Conservation (phyloP, 1,139 yeast species). For the Geotrichum fermentans region DNA sequence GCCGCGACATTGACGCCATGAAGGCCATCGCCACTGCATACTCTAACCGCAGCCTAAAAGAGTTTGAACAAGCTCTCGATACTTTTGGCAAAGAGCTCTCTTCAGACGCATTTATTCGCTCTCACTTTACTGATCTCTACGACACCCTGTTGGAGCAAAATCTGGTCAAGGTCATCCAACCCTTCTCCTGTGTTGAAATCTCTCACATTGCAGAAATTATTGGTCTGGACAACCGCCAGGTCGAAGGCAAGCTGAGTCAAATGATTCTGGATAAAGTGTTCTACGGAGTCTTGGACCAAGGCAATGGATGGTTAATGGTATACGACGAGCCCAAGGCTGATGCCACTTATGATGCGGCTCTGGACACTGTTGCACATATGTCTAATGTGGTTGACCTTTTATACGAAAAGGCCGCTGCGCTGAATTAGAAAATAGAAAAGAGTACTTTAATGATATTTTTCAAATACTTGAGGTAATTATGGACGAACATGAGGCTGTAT, state of each 20-base stretch:
- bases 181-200: conserved; percentile 90
- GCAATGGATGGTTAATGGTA: conserved; percentile 92
- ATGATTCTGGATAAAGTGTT: conserved; percentile 94
- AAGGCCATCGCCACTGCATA: conserved; percentile 88
- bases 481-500: background rate
- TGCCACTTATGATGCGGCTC: conserved; percentile 79
- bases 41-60: conserved; percentile 81
- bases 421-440: conserved; percentile 49
- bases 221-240: conserved; percentile 82
- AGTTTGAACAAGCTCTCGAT: conserved; percentile 75
- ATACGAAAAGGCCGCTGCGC: conserved; percentile 85
- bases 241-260: conserved; percentile 90
- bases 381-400: conserved; percentile 83
- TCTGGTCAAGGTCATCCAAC: conserved; percentile 89
- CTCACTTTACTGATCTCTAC: conserved; percentile 88
- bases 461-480: too few species aligned
- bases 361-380: conserved; percentile 82
- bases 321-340: conserved; percentile 87
- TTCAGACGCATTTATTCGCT: conserved; percentile 80
- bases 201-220: conserved; percentile 82
- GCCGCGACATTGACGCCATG: conserved; percentile 81
- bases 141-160: conserved; percentile 92
- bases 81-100: conserved; percentile 72
- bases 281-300: conserved; percentile 94
- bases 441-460: too few species aligned